A percentile compares a stretch with the other conserved stretches of the same genome.
These are phyloP conservation scores for Jatropha multifida DNA, from an alignment of 441 rosid genomes.

Conservation along the genomic window DNA sequence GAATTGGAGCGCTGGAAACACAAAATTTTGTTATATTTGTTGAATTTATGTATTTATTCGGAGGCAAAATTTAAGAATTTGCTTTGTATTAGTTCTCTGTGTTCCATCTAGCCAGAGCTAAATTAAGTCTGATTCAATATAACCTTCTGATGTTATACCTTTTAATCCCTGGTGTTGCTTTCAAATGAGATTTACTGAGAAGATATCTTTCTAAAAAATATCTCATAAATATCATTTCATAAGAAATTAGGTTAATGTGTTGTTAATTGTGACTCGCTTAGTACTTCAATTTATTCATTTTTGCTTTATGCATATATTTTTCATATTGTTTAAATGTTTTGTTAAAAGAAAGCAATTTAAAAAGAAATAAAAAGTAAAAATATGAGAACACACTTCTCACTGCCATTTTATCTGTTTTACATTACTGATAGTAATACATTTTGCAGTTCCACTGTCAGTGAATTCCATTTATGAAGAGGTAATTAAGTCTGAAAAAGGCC, in stretches of 20 bases:
- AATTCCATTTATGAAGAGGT: slow-evolving; percentile 83
- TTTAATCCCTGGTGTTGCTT: not conserved
- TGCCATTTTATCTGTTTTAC: not conserved
- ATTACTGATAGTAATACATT: slow-evolving; percentile 20
- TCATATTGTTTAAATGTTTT: not conserved
- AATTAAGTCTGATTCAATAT: not conserved
- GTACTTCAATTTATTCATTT: not conserved
- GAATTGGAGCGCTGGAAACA: not conserved
- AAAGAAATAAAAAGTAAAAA: not conserved
- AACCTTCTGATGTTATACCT: not conserved
- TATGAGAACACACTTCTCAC: not conserved
- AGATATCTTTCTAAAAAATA: not conserved
- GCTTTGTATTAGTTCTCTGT: not conserved
- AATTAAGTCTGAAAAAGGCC: slow-evolving; percentile 74
- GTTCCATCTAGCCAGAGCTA: not conserved
- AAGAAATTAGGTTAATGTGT: not conserved
- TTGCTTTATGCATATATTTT: not conserved
- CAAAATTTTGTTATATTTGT: not conserved
- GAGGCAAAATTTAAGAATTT: not conserved
- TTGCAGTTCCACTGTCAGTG: slow-evolving; percentile 63
- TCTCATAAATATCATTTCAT: not conserved
- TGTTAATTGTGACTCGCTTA: not conserved
- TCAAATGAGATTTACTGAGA: slow-evolving; percentile 6
- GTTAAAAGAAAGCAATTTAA: not conserved
- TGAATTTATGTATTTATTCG: not conserved